Base-by-base conservation (phyloP, 2,329 filamentous ascomycete genomes). In the Tolypocladium album region DNA sequence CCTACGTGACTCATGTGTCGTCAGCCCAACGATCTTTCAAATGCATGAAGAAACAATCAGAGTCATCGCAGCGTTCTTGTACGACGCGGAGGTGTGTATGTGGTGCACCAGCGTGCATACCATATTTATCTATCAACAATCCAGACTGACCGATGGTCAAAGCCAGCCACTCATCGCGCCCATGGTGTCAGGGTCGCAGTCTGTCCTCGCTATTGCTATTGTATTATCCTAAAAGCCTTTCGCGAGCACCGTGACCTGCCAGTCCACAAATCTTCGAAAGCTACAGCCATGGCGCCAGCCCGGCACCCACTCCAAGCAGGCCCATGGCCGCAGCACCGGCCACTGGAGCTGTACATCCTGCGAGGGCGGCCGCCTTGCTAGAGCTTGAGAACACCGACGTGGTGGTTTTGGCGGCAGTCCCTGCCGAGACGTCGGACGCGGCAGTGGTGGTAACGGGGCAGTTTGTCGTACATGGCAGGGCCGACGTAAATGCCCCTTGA, bases 401-500 rank as follows among this genome's bases (percentile, higher is more conserved):
- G 3, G 65, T 60, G 22, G 64, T 62, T 34, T 65, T 68, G 3
- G 67, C 60, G 0, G 67, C 64, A 7, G 60, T 58, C n/a, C 61
- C 59, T 6, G 59, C 53, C 2, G 63, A 72, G 55, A 68, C 22
- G 11, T 59, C 61, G 6, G 67, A 60, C 12, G 59, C 56, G n/a
- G 62, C 63, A 3, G 67, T 69, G 3, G 67, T 70, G 2, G 70
- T 69, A n/a, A 70, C 70, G 1, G 75, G 72, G 47, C 77, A 79
- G 58, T 71, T 64, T 8, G 62, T 64, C 0, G 74, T 76, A 59
- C 77, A 80, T 0, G 78, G 77, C 56, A 79, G 70, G 8, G 71
- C 72, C 0, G 70, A 73, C 0, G 76, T 76, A 62, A 79, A 80
- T 6, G 76, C 72, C 13, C 67, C 63, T 45, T 77, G 72, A 4